These are phyloP conservation scores for Ceratobasidium sp. DNA, from an alignment of 1,284 basidiomycete species.

Conservation along the genomic window DNA sequence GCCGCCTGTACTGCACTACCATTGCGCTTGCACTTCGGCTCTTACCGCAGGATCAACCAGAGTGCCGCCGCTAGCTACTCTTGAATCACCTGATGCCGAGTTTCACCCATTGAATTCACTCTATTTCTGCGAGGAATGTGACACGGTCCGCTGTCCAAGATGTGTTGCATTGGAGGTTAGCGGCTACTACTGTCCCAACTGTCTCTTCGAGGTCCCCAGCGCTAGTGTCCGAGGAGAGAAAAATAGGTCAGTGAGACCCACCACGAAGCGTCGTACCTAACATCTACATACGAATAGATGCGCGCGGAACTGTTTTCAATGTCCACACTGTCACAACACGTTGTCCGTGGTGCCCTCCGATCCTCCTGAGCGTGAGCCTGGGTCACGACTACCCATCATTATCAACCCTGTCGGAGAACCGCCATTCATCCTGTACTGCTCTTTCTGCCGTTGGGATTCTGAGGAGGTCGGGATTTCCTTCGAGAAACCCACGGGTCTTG, in stretches of 20 bases:
- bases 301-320: conserved; percentile 96
- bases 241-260: conserved; percentile 72
- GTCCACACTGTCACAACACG: conserved; percentile 90
- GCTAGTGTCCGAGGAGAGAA: conserved; percentile 96
- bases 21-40: conserved; percentile 26
- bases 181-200: conserved; percentile 98
- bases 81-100: conserved; percentile 70
- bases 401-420: conserved; percentile 75
- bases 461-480: conserved; percentile 90
- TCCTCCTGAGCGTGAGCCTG: conserved; percentile 69
- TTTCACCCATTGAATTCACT: conserved; percentile 87
- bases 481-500: conserved; percentile 95
- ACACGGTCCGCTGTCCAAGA: conserved; percentile 90
- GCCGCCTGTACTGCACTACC: conserved; percentile 18
- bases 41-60: neutral
- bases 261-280: neutral
- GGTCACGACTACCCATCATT: conserved; percentile 61
- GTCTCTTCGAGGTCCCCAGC: conserved; percentile 97
- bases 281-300: conserved; percentile 68
- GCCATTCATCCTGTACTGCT: conserved; percentile 92
- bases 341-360: conserved; percentile 89
- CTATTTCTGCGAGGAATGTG: conserved; percentile 99
- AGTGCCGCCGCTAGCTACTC: conserved; percentile 21
- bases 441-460: conserved; percentile 95
- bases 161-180: conserved; percentile 94